These are phyloP conservation scores for Lentinula aciculospora DNA, from an alignment of 768 basidiomycete species.

Conservation along the genomic window DNA sequence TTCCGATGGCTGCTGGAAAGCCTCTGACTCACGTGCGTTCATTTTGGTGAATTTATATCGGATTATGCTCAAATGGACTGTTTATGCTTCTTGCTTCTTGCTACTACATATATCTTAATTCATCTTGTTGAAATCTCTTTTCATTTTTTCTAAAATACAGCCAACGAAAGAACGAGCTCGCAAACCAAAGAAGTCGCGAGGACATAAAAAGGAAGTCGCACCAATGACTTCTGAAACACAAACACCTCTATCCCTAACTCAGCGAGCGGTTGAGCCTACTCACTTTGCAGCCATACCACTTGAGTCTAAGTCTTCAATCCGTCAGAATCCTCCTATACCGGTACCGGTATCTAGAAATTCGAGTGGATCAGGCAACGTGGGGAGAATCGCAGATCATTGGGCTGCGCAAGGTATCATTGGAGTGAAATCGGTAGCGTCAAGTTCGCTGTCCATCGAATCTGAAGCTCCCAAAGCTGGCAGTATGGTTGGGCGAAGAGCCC, in stretches of 20 bases:
- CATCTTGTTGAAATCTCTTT: slow-evolving; percentile 18
- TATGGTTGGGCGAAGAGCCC: slow-evolving; percentile 32
- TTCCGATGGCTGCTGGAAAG: slow-evolving; percentile 47
- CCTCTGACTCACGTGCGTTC: slow-evolving; percentile 86
- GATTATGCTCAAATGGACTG: slow-evolving; percentile 36
- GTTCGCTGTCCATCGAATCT: slow-evolving; percentile 5
- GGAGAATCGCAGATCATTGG: slow-evolving; percentile 25
- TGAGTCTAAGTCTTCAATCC: background rate
- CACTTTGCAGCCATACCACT: background rate
- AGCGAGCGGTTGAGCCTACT: background rate
- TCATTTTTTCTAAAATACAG: slow-evolving; percentile 32
- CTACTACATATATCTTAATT: slow-evolving; percentile 14
- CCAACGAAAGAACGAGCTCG: slow-evolving; percentile 71
- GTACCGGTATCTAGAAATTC: background rate
- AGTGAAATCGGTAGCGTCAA: slow-evolving; percentile 16
- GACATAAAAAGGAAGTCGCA: slow-evolving; percentile 2
- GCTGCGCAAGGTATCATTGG: slow-evolving; percentile 25
- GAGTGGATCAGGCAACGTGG: slow-evolving; percentile 8
- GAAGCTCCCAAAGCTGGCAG: slow-evolving; percentile 16
- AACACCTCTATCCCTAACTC: background rate
- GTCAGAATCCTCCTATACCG: background rate
- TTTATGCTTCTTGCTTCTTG: slow-evolving; percentile 14
- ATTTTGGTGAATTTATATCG: slow-evolving; percentile 51
- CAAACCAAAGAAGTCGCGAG: slow-evolving; percentile 53
- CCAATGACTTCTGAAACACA: background rate